Percentiles rank a stretch among this genome's conserved stretches.
Conservation (phyloP, 257 asterid species). For the Capsicum rhomboideum region DNA sequence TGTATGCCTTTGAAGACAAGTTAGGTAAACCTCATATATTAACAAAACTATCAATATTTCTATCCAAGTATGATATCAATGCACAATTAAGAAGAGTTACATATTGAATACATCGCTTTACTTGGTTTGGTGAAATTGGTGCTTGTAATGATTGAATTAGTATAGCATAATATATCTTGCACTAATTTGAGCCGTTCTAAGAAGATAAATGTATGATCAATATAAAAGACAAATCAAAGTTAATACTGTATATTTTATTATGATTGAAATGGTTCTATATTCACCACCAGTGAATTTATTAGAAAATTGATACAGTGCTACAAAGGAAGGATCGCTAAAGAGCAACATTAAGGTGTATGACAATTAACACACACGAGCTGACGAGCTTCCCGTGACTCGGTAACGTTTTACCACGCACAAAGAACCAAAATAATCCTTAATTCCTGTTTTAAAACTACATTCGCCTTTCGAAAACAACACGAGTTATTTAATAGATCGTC, state of each 20-base stretch:
- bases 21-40: neutral
- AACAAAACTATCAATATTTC: neutral
- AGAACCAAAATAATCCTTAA: no score
- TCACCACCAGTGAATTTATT: neutral
- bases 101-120: neutral
- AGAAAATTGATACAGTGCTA: neutral
- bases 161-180: neutral
- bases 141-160: neutral
- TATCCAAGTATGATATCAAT: neutral
- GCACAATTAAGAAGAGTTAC: neutral
- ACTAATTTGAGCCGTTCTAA: neutral
- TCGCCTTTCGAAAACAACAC: no score
- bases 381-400: neutral
- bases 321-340: neutral
- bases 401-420: neutral
- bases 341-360: neutral
- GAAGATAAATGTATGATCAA: neutral
- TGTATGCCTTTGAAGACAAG: neutral
- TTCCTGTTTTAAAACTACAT: no score
- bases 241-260: neutral
- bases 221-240: neutral
- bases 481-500: no score
- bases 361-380: neutral
- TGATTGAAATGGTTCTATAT: neutral
- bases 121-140: neutral